Base-by-base conservation (phyloP, 257 asterid genomes). In the Anisodus acutangulus region DNA sequence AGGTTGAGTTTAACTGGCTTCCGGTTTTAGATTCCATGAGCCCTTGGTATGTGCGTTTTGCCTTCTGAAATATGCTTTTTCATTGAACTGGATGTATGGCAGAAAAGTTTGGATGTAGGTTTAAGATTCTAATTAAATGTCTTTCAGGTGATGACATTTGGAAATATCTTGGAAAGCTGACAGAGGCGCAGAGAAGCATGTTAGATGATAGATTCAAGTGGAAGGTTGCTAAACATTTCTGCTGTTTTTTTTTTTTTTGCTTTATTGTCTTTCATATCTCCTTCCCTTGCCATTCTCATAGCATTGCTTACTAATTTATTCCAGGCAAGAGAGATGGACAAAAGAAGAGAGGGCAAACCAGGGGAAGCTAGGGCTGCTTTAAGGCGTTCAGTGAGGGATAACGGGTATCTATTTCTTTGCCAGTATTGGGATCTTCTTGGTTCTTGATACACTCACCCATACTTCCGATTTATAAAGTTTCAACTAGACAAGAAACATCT, bases 301-400 rank as follows among this genome's bases (percentile, higher is more conserved):
- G 43, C 45, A 2, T 31, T 78, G 26, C 12, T 47, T 31, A 39
- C 69, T 68, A 84, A 51, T 13, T 59, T 19, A 71, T 88, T 49
- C 82, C 91, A 97, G 99, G 99, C 98, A 69, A 95, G 98, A 43
- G 99, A 97, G 90, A 97, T 97, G 99, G 98, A 97, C 80, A 97
- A 93, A 87, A 91, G 94, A 85, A 97, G 89, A 88, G 99, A 97
- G 88, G 98, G 98, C 2, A 91, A 93, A 84, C 99, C 99, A 41
- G 98, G 99, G 19, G 98, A 97, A 88, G 95, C 97, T 84, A 90
- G 98, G 92, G 95, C 96, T 82, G 95, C 97, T 83, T 86, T 95
- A 78, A 89, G 98, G 88, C 98, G 99, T 82, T 93, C 98, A 55
- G 99, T 95, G 90, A 93, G 98, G 85, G 99, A 97, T 88, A 97